Evolutionary conservation across 352 stramenopile species (phyloP), one percentile per base, ranked within the genome.

Genomic region (Blastocystis sp.): DNA sequence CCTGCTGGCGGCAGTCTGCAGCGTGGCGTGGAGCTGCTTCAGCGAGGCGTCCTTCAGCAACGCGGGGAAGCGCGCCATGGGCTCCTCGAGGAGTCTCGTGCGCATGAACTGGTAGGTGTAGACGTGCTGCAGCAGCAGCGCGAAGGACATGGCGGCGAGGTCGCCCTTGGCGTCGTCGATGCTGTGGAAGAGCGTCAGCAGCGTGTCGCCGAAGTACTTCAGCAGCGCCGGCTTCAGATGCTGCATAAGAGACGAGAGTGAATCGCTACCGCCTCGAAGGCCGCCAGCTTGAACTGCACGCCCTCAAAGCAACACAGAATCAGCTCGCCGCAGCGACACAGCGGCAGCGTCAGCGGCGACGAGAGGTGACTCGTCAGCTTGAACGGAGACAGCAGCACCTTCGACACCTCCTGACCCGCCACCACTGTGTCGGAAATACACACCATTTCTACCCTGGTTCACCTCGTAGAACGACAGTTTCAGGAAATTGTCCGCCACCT

Each of bases 351-450:
- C 1, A 16, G n/a, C 11, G 24, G 18, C 14, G 1, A 9, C 8
- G 16, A 27, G n/a, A 81, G n/a, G 16, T 36, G 40, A n/a, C 63
- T 14, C 0, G 69, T 81, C 3, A 81, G 38, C 1, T 34, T 11
- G 40, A 64, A 81, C 0, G 69, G 69, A 59, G 69, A 81, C 21
- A 81, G 51, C 24, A 81, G 29, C 27, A 81, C 21, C 14, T 64
- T 32, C 18, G 24, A 36, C 32, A 46, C 61, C 32, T 72, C 61
- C 32, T n/a, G 7, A 46, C 61, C 61, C 2, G 40, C 42, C 18
- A 72, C 42, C 36, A 32, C 61, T 59, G 11, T 3, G 21, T 75
- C 63, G 46, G n/a, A 24, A 18, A n/a, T 24, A 14, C 18, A 51
- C 46, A 21, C 21, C 36, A 2, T 8, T 14, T 11, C 40, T 38